Base-by-base conservation (phyloP, 2,329 filamentous ascomycete genomes). In the Mycocentrospora acerina region DNA sequence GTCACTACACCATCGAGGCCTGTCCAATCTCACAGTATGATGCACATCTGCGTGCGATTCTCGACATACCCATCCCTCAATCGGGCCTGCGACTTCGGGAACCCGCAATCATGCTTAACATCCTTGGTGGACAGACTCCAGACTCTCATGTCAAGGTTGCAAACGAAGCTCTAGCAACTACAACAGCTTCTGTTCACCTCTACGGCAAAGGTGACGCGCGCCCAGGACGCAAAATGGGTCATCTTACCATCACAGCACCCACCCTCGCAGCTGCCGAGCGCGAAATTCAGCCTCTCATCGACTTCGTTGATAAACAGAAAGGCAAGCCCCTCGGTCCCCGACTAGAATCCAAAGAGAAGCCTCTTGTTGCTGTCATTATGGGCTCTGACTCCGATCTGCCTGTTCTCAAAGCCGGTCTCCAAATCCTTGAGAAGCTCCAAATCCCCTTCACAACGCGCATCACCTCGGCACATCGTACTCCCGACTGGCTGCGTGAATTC, bases 1-100 rank as follows among this genome's bases (percentile, higher is more conserved):
- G 93, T 1, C 93, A 97, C 69, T 91, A 90, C 70, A 95, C 88
- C 3, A 97, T 97, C 50, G 91, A 98, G 71, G 88, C 88, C 4
- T 88, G 93, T 32, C 83, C 84, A 0, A 81, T 91, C 44, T 95
- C 90, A 1, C 93, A 98, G 68, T 98, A 88, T 69, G 89, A 93
- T 64, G 86, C 89, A 2, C 90, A 98, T 62, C 80, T 97, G 8
- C 81, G 85, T 43, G 83, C 91, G 2, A 91, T 98, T 46, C 79
- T 95, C 25, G 80, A 82, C 56, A 69, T 83, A 5, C 80, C 88
- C 2, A 73, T 80, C 36, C 62, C 67, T 11, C 59, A 70, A 32
- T 51, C 66, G 16, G 69, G 74, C 24, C 72, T 88, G 11, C 67
- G 74, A 62, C 82, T 79, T 35, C 78, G 73, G 28, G 59, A 86